Evolutionary conservation across 2,329 filamentous ascomycete genomes (phyloP).

Genomic region (Pseudogymnoascus sp.): DNA sequence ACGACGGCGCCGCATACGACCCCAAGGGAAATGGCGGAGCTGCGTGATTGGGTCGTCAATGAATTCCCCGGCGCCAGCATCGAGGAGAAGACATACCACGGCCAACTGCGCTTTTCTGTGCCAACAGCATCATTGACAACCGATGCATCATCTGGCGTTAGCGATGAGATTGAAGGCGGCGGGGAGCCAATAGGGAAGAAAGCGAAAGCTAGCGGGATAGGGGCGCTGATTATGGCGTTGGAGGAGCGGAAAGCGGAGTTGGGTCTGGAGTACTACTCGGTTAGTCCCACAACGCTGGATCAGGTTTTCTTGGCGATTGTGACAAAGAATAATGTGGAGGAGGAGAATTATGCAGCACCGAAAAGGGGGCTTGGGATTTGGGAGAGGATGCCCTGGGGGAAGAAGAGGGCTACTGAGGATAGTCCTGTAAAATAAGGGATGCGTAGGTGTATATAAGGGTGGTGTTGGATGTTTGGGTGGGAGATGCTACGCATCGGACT

Average conservation of each 20-base stretch:
- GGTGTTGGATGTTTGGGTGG: neutral
- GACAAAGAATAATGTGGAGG: conserved; percentile 66
- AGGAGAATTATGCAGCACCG: conserved; percentile 51
- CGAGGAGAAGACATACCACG: conserved; percentile 71
- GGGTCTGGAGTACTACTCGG: conserved; percentile 78
- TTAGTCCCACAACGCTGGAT: conserved; percentile 79
- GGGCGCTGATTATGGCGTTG: conserved; percentile 61
- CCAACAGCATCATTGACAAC: conserved; percentile 35
- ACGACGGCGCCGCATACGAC: conserved; percentile 65
- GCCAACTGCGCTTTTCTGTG: conserved; percentile 79
- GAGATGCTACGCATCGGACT: neutral
- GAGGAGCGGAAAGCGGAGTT: conserved; percentile 63
- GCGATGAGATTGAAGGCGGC: conserved; percentile 21
- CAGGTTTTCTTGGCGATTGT: conserved; percentile 88
- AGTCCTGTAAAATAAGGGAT: neutral
- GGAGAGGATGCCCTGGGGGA: neutral
- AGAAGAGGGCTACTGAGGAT: neutral
- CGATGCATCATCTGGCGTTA: conserved; percentile 14
- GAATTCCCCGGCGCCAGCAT: conserved; percentile 59
- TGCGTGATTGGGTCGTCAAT: conserved; percentile 57
- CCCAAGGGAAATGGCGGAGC: conserved; percentile 56
- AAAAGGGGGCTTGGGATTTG: neutral
- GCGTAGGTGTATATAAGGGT: neutral
- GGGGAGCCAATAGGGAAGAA: conserved; percentile 10
- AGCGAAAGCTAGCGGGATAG: conserved; percentile 38